Conservation (phyloP, 2,329 filamentous ascomycete species). For the Colletotrichum sp. region DNA sequence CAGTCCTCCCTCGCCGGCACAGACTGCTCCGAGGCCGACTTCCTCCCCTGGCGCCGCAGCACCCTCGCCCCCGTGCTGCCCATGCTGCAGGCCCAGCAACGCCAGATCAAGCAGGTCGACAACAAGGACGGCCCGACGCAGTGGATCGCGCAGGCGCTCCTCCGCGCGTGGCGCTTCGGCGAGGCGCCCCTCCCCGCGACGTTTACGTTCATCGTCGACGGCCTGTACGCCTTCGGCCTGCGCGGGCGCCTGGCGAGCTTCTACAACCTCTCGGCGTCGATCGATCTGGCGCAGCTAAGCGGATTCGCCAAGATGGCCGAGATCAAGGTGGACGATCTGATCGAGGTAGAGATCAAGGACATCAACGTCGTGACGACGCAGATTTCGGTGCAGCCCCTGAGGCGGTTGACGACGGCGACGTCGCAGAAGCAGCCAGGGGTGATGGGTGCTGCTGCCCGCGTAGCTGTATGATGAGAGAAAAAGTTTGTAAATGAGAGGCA, state of each 20-base stretch:
- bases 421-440: not conserved
- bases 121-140: constrained; percentile 49
- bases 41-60: constrained; percentile 51
- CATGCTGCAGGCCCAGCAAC: constrained; percentile 58
- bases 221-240: constrained; percentile 38
- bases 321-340: constrained; percentile 54
- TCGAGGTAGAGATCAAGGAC: constrained; percentile 59
- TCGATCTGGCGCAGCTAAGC: constrained; percentile 45
- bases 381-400: not conserved
- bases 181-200: constrained; percentile 52
- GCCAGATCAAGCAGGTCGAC: constrained; percentile 49
- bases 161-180: constrained; percentile 63
- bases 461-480: not conserved
- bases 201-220: constrained; percentile 53
- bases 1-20: constrained; percentile 23
- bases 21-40: constrained; percentile 30
- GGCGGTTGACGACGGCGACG: not conserved
- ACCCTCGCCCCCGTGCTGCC: constrained; percentile 52
- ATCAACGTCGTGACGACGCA: constrained; percentile 47
- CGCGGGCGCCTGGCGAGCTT: constrained; percentile 50
- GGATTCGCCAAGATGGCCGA: constrained; percentile 44
- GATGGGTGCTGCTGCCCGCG: not conserved
- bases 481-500: not conserved
- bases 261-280: constrained; percentile 50
- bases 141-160: constrained; percentile 65